A percentile compares a stretch with the other conserved stretches of the same genome.
Evolutionary conservation across 179 eudicot genomes (phyloP).

Genomic region (Silene vulgaris): DNA sequence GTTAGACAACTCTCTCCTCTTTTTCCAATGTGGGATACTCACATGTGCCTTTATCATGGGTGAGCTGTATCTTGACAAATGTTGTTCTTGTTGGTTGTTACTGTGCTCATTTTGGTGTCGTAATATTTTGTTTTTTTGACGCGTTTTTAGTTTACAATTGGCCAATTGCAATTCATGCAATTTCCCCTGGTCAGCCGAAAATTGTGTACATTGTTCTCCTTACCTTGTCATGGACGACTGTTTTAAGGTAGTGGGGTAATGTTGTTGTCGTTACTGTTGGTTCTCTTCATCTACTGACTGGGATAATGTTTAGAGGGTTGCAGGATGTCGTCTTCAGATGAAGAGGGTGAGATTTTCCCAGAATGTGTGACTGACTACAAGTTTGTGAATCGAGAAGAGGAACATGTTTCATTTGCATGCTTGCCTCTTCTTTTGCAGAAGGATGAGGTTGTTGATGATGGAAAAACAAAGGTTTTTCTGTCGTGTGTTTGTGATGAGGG

Average conservation of each 20-base stretch:
- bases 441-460: constrained; percentile 22
- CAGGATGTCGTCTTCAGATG: constrained; percentile 57
- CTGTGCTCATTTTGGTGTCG: too few species aligned
- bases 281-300: background rate
- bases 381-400: constrained; percentile 34
- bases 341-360: constrained; percentile 65
- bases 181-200: too few species aligned
- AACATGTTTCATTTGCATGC: constrained; percentile 46
- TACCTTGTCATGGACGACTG: background rate
- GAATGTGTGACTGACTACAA: constrained; percentile 43
- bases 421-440: constrained; percentile 48
- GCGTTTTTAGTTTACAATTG: too few species aligned
- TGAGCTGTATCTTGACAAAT: too few species aligned
- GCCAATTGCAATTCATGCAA: too few species aligned
- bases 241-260: background rate
- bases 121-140: too few species aligned
- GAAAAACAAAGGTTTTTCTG: constrained; percentile 30
- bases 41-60: too few species aligned
- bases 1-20: too few species aligned
- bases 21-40: too few species aligned
- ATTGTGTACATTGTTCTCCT: background rate
- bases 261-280: background rate
- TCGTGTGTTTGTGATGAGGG: constrained; percentile 45
- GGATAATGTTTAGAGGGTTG: constrained; percentile 16
- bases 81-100: too few species aligned